Conservation (phyloP, 495 filamentous ascomycete genomes). For the Penicillium mononematosum region DNA sequence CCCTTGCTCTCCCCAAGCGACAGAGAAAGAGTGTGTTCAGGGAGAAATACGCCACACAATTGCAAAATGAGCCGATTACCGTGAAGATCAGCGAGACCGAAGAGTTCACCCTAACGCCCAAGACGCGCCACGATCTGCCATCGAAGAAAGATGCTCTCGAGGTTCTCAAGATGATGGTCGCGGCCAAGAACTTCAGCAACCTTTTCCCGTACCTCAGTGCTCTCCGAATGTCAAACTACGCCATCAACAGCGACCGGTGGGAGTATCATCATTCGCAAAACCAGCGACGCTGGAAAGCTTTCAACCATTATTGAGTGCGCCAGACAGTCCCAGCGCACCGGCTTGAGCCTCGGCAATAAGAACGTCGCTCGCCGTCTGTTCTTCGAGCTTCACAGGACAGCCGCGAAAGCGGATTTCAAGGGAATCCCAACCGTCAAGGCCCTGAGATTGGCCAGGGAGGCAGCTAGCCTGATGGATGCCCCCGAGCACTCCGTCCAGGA, state of each 20-base stretch:
- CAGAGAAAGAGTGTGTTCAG: slow-evolving; percentile 58
- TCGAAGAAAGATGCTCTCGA: slow-evolving; percentile 31
- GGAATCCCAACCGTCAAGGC: slow-evolving; percentile 34
- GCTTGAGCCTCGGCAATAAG: slow-evolving; percentile 45
- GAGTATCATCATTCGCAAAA: slow-evolving; percentile 43
- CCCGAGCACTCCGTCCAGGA: slow-evolving; percentile 36
- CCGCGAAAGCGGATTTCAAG: slow-evolving; percentile 44
- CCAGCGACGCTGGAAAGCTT: slow-evolving; percentile 39
- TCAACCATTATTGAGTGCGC: slow-evolving; percentile 54
- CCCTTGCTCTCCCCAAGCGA: slow-evolving; percentile 52
- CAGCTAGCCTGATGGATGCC: slow-evolving; percentile 52
- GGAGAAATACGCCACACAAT: slow-evolving; percentile 46
- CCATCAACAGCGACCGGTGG: slow-evolving; percentile 28
- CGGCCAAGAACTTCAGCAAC: slow-evolving; percentile 58
- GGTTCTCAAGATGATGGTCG: slow-evolving; percentile 50
- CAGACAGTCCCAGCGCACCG: slow-evolving; percentile 46
- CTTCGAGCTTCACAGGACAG: slow-evolving; percentile 48
- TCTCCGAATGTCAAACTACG: slow-evolving; percentile 43
- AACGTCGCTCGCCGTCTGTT: slow-evolving; percentile 49
- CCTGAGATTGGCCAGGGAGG: slow-evolving; percentile 45
- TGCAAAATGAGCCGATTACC: slow-evolving; percentile 58
- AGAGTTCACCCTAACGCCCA: slow-evolving; percentile 52
- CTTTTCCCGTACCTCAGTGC: slow-evolving; percentile 59
- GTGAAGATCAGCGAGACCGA: slow-evolving; percentile 59
- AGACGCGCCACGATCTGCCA: slow-evolving; percentile 42